phyloP scores from a whole-genome alignment of 2,329 filamentous ascomycete species.

The Colletotrichum lindemuthianum region DNA sequence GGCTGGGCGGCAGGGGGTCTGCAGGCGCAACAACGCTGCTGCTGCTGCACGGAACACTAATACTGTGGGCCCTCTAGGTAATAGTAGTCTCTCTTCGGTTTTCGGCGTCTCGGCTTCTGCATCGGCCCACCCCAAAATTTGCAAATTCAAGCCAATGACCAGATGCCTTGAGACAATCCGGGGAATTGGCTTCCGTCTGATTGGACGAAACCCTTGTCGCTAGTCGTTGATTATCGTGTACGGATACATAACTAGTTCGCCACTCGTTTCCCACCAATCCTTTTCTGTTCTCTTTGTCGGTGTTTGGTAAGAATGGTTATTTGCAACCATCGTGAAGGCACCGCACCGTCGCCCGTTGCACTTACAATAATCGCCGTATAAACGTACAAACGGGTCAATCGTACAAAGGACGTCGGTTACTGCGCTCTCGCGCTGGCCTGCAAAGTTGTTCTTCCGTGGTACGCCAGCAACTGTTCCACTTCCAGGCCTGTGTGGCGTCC shows the following conservation, averaged over 20 bases:
- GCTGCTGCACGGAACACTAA: constrained; percentile 11
- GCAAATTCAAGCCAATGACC: constrained; percentile 13
- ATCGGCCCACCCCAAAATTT: background rate
- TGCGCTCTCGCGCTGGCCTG: constrained; percentile 4
- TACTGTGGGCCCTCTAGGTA: background rate
- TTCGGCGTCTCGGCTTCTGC: constrained; percentile 25
- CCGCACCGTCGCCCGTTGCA: background rate
- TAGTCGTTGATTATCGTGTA: too few relatives aligned
- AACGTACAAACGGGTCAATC: constrained; percentile 6
- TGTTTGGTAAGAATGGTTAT: too few relatives aligned
- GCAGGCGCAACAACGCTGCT: constrained; percentile 1
- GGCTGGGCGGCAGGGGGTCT: background rate
- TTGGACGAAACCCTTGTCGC: constrained; percentile 4
- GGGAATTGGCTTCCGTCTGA: constrained; percentile 12
- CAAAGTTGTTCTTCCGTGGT: background rate
- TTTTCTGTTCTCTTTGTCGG: too few relatives aligned
- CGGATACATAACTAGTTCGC: too few relatives aligned
- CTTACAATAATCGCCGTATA: constrained; percentile 9
- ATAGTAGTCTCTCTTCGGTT: constrained; percentile 8
- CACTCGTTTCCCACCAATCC: too few relatives aligned
- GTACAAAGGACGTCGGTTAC: constrained; percentile 15
- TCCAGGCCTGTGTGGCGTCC: background rate
- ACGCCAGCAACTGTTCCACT: background rate
- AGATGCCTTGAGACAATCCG: constrained; percentile 5
- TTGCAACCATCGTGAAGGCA: too few relatives aligned